Evolutionary conservation across 192 early-diverging fungal genomes (phyloP).

Genomic region (Phycomyces blakesleeanus): DNA sequence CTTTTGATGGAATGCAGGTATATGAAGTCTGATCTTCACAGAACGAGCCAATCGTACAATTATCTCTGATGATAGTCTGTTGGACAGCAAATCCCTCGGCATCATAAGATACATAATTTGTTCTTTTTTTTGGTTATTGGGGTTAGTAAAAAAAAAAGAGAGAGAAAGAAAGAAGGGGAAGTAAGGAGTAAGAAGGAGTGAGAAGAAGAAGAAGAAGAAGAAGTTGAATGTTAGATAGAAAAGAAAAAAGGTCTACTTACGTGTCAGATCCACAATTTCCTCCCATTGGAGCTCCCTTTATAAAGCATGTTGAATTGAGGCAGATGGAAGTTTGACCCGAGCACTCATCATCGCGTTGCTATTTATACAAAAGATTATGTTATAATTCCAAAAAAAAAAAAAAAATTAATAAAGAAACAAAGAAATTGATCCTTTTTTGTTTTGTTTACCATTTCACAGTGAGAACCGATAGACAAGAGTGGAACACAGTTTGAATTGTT

Average conservation of each 20-base stretch:
- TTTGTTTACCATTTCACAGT: constrained; percentile 35
- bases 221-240: too few relatives aligned
- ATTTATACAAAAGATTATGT: too few relatives aligned
- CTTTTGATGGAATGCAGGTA: constrained; percentile 18
- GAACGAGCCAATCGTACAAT: constrained; percentile 33
- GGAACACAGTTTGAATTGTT: constrained; percentile 30
- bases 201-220: too few relatives aligned
- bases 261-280: constrained; percentile 28
- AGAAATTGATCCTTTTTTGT: too few relatives aligned
- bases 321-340: constrained; percentile 25
- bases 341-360: constrained; percentile 40
- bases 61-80: constrained; percentile 31
- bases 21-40: constrained; percentile 8
- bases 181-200: too few relatives aligned
- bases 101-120: constrained; percentile 30
- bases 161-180: too few relatives aligned
- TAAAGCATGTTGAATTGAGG: constrained; percentile 27
- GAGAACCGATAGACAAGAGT: constrained; percentile 6
- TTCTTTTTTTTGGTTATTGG: too few relatives aligned
- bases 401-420: too few relatives aligned
- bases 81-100: constrained; percentile 14
- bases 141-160: too few relatives aligned
- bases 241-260: too few relatives aligned
- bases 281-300: constrained; percentile 29
- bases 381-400: too few relatives aligned